Percentiles rank a stretch among this genome's conserved stretches.
phyloP scores from a whole-genome alignment of 306 rosid species.

The Cucumis melo region DNA sequence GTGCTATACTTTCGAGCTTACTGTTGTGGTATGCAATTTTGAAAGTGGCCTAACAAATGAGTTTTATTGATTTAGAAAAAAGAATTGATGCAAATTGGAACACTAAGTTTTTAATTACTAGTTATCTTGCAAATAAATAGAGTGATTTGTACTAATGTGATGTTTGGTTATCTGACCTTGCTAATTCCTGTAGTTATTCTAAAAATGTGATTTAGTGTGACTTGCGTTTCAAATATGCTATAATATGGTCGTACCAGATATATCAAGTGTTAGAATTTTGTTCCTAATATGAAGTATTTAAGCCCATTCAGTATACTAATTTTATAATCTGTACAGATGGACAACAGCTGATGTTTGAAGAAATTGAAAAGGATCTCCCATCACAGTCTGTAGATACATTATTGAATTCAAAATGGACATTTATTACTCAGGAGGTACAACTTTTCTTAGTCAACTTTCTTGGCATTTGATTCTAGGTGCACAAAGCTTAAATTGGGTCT shows the following conservation, averaged over 20 bases:
- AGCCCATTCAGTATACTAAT: not conserved
- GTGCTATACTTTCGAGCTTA: conserved; percentile 60
- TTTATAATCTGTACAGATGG: conserved; percentile 38
- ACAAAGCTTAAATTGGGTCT: no score
- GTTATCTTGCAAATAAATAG: not conserved
- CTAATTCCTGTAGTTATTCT: not conserved
- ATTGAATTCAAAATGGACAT: conserved; percentile 77
- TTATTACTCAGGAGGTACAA: conserved; percentile 61
- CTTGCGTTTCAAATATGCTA: not conserved
- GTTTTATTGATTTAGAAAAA: not conserved
- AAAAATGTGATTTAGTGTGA: not conserved
- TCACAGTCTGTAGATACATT: conserved; percentile 33
- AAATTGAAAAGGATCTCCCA: conserved; percentile 56
- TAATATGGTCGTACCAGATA: not conserved
- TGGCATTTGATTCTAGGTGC: no score
- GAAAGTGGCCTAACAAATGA: not conserved
- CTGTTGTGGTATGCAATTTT: conserved; percentile 35
- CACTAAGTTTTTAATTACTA: not conserved
- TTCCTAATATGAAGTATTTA: not conserved
- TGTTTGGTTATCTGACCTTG: not conserved
- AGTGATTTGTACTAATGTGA: not conserved
- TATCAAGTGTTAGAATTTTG: not conserved
- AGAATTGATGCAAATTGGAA: no score
- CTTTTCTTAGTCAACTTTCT: not conserved
- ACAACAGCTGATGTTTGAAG: conserved; percentile 35